A percentile compares a stretch with the other conserved stretches of the same genome.
These are phyloP conservation scores for Ganoderma sinense DNA, from an alignment of 1,284 basidiomycete genomes.

Conservation along the genomic window DNA sequence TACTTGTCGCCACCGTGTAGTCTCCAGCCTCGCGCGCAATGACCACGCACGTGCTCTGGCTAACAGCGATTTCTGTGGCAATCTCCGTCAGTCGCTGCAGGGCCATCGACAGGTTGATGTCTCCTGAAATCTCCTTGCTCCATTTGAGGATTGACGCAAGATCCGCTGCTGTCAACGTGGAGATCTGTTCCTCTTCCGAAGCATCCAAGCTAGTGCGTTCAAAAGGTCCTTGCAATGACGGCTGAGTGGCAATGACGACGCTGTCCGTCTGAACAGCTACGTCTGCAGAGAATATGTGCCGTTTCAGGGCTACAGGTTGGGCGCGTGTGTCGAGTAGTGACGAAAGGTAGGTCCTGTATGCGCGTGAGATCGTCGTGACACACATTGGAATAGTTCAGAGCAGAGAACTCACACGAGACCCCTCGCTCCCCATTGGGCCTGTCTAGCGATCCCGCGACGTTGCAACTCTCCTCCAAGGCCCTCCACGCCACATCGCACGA, in stretches of 20 bases:
- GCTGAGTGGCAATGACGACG: constrained; percentile 45
- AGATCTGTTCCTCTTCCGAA: constrained; percentile 57
- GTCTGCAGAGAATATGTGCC: constrained; percentile 63
- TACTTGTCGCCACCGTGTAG: constrained; percentile 72
- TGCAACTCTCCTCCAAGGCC: constrained; percentile 71
- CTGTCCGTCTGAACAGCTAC: constrained; percentile 70
- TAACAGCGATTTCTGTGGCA: constrained; percentile 69
- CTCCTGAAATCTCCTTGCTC: constrained; percentile 76
- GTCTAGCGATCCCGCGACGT: constrained; percentile 66
- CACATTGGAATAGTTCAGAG: background rate
- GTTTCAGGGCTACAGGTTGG: constrained; percentile 54
- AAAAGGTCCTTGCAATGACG: constrained; percentile 41
- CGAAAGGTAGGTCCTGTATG: constrained; percentile 56
- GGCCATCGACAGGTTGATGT: constrained; percentile 69
- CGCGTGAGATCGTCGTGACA: constrained; percentile 4
- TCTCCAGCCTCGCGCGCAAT: constrained; percentile 73
- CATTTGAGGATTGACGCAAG: constrained; percentile 70
- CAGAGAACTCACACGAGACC: constrained; percentile 65
- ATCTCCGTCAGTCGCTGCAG: constrained; percentile 75
- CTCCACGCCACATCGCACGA: constrained; percentile 71
- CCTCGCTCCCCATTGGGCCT: constrained; percentile 74
- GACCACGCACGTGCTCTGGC: constrained; percentile 71
- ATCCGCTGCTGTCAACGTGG: constrained; percentile 61
- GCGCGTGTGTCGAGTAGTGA: constrained; percentile 52
- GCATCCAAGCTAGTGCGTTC: constrained; percentile 45